A percentile compares a stretch with the other conserved stretches of the same genome.
Conservation (phyloP, 2,329 filamentous ascomycete species). For the Keithomyces neogunnii region DNA sequence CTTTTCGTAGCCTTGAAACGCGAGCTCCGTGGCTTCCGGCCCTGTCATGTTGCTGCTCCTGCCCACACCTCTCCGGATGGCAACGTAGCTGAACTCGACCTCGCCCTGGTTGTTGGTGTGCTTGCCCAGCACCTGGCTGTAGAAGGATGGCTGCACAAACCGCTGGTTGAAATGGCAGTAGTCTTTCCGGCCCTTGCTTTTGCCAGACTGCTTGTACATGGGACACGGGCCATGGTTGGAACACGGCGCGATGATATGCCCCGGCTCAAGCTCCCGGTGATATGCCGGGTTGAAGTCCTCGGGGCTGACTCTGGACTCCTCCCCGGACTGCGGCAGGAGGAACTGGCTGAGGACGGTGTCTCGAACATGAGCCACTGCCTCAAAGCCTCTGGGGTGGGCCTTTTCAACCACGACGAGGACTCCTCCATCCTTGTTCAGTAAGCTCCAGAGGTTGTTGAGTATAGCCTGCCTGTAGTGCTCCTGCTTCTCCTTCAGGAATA, state of each 20-base stretch:
- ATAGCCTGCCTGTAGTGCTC: constrained; percentile 69
- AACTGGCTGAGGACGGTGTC: constrained; percentile 69
- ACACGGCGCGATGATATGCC: constrained; percentile 66
- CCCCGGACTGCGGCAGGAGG: constrained; percentile 45
- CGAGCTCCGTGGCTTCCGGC: constrained; percentile 49
- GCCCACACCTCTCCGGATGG: constrained; percentile 65
- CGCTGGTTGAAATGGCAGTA: constrained; percentile 88
- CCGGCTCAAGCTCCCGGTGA: constrained; percentile 42
- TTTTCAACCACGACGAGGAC: constrained; percentile 86
- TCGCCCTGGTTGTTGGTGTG: constrained; percentile 77
- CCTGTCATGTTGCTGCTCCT: constrained; percentile 33
- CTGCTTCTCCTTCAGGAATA: constrained; percentile 67
- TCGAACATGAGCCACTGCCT: constrained; percentile 79
- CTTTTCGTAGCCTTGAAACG: constrained; percentile 65
- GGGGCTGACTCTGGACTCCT: constrained; percentile 16
- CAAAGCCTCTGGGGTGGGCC: constrained; percentile 83
- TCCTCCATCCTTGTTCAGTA: constrained; percentile 76
- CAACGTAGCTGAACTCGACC: constrained; percentile 82
- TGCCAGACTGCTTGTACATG: constrained; percentile 70
- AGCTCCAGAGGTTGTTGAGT: constrained; percentile 81
- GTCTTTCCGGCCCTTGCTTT: constrained; percentile 69
- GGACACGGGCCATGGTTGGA: constrained; percentile 85
- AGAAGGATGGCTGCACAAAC: constrained; percentile 73
- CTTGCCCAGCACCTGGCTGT: constrained; percentile 66
- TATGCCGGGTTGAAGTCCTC: constrained; percentile 32